Base-by-base conservation (phyloP, 2,329 filamentous ascomycete genomes). In the Cladorrhinum sp. region DNA sequence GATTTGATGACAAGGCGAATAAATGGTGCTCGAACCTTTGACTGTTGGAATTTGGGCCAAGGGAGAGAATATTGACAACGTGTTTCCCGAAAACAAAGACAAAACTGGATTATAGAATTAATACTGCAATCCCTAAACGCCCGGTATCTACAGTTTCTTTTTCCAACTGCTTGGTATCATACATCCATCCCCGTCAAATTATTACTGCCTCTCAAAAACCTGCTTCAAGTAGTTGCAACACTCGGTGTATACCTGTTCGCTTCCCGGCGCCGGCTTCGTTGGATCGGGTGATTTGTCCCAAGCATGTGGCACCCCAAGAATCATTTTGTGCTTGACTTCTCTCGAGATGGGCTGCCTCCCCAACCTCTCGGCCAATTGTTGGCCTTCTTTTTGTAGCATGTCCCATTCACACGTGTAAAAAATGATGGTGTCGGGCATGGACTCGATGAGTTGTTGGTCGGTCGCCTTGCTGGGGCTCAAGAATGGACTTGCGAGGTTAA, bases 201-300 rank as follows among this genome's bases (percentile, higher is more conserved):
- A 25, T 62, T 38, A 66, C 2, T 59, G 27, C n/a, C 18, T 41
- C 50, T 69, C 67, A 69, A 79, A 77, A 0, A 81, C 78, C 57
- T 75, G 73, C 66, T 73, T 76, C 67, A 86, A 67, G 70, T 79
- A 76, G 63, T 72, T 75, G 62, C 82, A 84, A 51, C 83, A 85
- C 63, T 81, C 76, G 41, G 74, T 66, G 67, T 87, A 87, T 61
- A 85, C 74, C 57, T 78, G 74, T 65, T 81, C 74, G n/a, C 82
- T 78, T 23, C 79, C 79, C 1, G 76, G 74, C 2, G 79, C 79
- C 32, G 79, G 79, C 58, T 77, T 78, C 23, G 84, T 70, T 3
- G 84, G 85, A 67, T 86, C 87, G 0, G 85, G 85, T 25, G 81
- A 81, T 73, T 89, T 89, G 67, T 89, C 86, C 81, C 86, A 89